Conservation (phyloP, 179 eudicot genomes). For the Silene vulgaris region DNA sequence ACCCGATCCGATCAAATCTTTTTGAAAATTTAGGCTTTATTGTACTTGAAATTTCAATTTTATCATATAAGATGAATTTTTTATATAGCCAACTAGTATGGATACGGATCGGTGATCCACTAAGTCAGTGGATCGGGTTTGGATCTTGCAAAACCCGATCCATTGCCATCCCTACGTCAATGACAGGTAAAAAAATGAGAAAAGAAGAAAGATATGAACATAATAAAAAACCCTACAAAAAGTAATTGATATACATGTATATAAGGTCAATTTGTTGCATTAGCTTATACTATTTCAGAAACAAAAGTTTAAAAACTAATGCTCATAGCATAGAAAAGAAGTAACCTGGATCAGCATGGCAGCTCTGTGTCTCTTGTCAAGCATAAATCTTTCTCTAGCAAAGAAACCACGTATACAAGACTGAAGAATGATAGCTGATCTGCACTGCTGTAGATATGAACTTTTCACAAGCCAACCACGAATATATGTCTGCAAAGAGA, state of each 20-base stretch:
- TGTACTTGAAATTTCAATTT: too few relatives aligned
- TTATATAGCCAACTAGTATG: too few relatives aligned
- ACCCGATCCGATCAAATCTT: too few relatives aligned
- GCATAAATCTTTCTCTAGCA: conserved; percentile 54
- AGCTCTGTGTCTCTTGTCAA: conserved; percentile 62
- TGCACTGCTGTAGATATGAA: conserved; percentile 44
- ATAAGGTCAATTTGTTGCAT: neutral
- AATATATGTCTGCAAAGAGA: conserved; percentile 52
- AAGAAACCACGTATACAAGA: conserved; percentile 67
- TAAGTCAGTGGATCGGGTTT: too few relatives aligned
- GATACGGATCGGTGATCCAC: too few relatives aligned
- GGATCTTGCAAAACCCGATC: too few relatives aligned
- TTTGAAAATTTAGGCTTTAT: too few relatives aligned
- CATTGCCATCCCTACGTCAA: too few relatives aligned
- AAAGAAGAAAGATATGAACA: neutral
- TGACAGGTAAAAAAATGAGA: neutral
- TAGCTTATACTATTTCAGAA: conserved; percentile 4
- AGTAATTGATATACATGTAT: neutral
- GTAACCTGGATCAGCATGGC: conserved; percentile 80
- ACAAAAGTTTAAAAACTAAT: neutral
- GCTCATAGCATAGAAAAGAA: conserved; percentile 4
- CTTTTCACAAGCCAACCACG: conserved; percentile 61
- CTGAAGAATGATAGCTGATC: conserved; percentile 51
- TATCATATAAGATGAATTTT: too few relatives aligned
- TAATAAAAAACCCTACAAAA: neutral